These are phyloP conservation scores for Fraxinus angustifolia DNA, from an alignment of 305 asterid genomes.

Conservation along the genomic window DNA sequence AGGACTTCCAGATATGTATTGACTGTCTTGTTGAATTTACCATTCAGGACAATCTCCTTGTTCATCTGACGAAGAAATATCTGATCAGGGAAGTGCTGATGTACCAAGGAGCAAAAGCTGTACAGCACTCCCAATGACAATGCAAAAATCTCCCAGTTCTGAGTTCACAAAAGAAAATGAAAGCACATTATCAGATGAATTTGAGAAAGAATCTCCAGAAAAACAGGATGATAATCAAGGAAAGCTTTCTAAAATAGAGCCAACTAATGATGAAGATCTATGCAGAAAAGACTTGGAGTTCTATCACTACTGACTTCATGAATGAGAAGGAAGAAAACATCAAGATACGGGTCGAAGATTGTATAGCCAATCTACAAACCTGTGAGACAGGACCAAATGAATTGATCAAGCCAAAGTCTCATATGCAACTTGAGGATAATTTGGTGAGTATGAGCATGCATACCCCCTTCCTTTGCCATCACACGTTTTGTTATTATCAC, in stretches of 20 bases:
- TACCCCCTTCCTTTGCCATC: neutral
- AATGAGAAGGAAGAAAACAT: constrained; percentile 24
- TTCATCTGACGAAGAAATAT: constrained; percentile 39
- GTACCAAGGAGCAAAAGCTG: constrained; percentile 53
- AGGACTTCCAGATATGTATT: neutral
- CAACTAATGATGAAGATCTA: constrained; percentile 19
- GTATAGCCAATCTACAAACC: constrained; percentile 16
- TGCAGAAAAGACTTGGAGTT: constrained; percentile 23
- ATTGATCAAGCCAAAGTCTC: constrained; percentile 29
- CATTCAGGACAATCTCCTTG: constrained; percentile 35
- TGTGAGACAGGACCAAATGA: constrained; percentile 23
- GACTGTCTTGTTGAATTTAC: neutral
- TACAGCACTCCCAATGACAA: constrained; percentile 34
- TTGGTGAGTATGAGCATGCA: constrained; percentile 28
- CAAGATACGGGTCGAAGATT: constrained; percentile 20
- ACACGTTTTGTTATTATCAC: neutral
- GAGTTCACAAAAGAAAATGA: constrained; percentile 30
- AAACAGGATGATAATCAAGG: constrained; percentile 19
- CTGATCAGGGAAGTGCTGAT: constrained; percentile 24
- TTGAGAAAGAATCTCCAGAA: constrained; percentile 10
- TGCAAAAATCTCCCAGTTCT: constrained; percentile 23
- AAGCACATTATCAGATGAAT: constrained; percentile 18
- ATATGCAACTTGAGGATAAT: constrained; percentile 26
- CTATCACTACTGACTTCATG: constrained; percentile 15
- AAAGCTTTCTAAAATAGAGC: constrained; percentile 24